Percentiles rank a stretch among this genome's conserved stretches.
Conservation (phyloP, 2,329 filamentous ascomycete genomes). For the Periconia macrospinosa region DNA sequence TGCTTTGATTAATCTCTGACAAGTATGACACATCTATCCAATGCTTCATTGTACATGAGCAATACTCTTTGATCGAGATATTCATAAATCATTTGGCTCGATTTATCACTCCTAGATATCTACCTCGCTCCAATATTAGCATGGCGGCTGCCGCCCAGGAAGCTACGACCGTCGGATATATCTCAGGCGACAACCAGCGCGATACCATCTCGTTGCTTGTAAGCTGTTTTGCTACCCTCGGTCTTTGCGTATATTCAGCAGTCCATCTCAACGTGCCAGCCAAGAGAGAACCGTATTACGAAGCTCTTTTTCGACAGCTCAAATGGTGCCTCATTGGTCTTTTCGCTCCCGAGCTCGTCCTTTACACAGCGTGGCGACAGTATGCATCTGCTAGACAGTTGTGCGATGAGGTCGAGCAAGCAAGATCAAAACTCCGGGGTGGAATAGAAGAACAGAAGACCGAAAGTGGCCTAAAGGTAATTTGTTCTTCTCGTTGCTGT, state of each 20-base stretch:
- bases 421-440: not conserved
- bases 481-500: too few species aligned
- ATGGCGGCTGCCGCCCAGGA: too few species aligned
- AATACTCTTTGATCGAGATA: too few species aligned
- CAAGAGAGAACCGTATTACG: not conserved
- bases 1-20: too few species aligned
- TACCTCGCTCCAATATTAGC: too few species aligned
- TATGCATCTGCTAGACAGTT: constrained; percentile 11
- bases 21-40: too few species aligned
- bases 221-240: constrained; percentile 1
- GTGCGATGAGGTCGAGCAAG: not conserved
- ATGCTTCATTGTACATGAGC: too few species aligned
- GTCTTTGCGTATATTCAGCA: constrained; percentile 2
- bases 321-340: constrained; percentile 3
- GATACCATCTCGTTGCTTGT: constrained; percentile 2
- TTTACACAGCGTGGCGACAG: constrained; percentile 13
- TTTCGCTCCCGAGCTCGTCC: constrained; percentile 5
- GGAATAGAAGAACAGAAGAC: too few species aligned
- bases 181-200: not conserved
- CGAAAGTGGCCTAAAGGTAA: too few species aligned
- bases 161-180: not conserved
- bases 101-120: too few species aligned
- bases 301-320: not conserved
- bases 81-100: too few species aligned
- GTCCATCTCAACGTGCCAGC: constrained; percentile 3